Evolutionary conservation across 345 rosid genomes (phyloP).

Genomic region (Pistacia vera): DNA sequence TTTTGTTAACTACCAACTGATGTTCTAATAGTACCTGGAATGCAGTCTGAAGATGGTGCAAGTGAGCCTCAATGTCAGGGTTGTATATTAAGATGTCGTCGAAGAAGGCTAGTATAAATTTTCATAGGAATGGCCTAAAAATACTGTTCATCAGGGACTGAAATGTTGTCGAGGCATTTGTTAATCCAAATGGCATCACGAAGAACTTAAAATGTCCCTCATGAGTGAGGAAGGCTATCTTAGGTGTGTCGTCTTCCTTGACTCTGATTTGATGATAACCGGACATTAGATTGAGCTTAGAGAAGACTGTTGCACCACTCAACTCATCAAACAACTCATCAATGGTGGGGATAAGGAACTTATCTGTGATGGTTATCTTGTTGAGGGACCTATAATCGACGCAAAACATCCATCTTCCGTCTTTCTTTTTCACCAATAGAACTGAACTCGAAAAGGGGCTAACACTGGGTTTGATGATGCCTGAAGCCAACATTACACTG

Average conservation of each 20-base stretch:
- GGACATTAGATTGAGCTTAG: neutral
- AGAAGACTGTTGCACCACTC: neutral
- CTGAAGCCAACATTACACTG: too few species aligned
- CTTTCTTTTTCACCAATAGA: neutral
- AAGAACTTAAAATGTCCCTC: too few species aligned
- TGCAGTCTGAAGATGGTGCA: neutral
- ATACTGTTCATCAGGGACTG: neutral
- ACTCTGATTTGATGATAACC: neutral
- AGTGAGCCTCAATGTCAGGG: neutral
- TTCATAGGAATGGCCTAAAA: neutral
- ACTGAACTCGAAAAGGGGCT: too few species aligned
- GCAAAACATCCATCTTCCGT: too few species aligned
- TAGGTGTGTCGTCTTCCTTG: too few species aligned
- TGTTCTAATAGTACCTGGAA: too few species aligned
- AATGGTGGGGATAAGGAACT: too few species aligned
- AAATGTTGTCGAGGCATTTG: slow-evolving; percentile 3
- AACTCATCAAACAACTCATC: neutral
- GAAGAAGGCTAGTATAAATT: neutral
- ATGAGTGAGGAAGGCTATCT: too few species aligned
- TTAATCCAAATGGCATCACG: too few species aligned
- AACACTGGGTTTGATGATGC: too few species aligned
- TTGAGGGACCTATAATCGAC: neutral
- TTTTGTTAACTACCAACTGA: neutral
- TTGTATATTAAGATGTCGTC: slow-evolving; percentile 7
- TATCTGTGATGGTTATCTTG: neutral